These are phyloP conservation scores for Phytophthora pisi DNA, from an alignment of 352 stramenopile species.

Conservation along the genomic window DNA sequence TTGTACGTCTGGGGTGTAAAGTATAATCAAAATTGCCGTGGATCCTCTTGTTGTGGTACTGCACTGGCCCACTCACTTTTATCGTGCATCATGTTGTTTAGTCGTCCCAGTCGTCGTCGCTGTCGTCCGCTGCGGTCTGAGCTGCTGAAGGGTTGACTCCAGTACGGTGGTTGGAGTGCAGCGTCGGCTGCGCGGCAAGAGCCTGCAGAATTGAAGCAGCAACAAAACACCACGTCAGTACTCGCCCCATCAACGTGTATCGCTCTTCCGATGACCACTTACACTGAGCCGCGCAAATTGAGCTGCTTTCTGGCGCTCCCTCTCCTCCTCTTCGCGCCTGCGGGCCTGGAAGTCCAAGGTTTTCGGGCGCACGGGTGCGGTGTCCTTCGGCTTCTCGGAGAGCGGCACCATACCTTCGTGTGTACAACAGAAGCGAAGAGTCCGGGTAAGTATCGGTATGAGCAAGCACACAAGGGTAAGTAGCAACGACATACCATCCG, in stretches of 20 bases:
- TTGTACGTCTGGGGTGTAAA: conserved; percentile 39
- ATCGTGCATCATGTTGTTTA: conserved; percentile 31
- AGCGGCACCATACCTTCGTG: conserved; percentile 60
- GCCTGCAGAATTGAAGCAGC: conserved; percentile 34
- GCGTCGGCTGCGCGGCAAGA: conserved; percentile 70
- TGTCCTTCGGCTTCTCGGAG: conserved; percentile 60
- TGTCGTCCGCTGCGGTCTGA: conserved; percentile 46
- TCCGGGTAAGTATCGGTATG: conserved; percentile 6
- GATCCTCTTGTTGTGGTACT: conserved; percentile 9
- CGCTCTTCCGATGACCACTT: conserved; percentile 11
- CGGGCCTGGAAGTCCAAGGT: conserved; percentile 73
- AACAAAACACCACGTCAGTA: conserved; percentile 11
- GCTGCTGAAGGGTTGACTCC: conserved; percentile 15
- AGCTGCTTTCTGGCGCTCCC: conserved; percentile 62
- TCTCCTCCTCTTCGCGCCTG: conserved; percentile 63
- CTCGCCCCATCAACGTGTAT: background rate
- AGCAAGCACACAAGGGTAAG: background rate
- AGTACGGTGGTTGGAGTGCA: conserved; percentile 59
- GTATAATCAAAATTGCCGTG: conserved; percentile 49
- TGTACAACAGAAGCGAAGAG: background rate
- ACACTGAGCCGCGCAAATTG: conserved; percentile 79
- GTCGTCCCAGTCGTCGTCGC: conserved; percentile 87
- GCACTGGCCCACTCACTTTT: background rate
- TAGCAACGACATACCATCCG: conserved; percentile 39
- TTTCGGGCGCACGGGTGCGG: conserved; percentile 47